Evolutionary conservation across 179 eudicot species (phyloP), one percentile per base, ranked within the genome.

Genomic region (Beta lomatogona): DNA sequence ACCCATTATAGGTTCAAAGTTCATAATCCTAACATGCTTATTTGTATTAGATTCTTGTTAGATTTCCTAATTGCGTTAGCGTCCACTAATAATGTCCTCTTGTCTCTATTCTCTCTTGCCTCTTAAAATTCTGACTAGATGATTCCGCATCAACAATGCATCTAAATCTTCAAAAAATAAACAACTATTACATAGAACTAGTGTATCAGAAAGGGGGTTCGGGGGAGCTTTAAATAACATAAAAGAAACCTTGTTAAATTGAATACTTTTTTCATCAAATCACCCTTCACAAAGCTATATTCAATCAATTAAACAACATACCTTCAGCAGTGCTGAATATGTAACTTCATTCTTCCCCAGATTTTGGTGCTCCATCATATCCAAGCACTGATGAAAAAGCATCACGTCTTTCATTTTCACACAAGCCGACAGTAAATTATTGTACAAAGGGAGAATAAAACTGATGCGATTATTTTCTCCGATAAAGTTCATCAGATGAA

Each of bases 251-350:
- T 69, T 41, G 53, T 69, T 44, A 69, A 41, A 44, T 41, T 69
- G n/a, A 16, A 14, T 15, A 52, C 9, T 73, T 10, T 14, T 28
- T 25, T 55, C 2, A 73, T 52, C 31, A 50, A 69, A 72, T 52
- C 58, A 46, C n/a, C 44, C 59, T 21, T 14, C 75, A 73, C 67
- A 46, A 78, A 78, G 41, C 19, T n/a, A 18, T 0, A 22, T 9
- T 19, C 50, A 36, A 44, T 36, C 65, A 79, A 59, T 22, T 45
- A 61, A 3, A 71, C 70, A 71, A 79, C 86, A 82, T 78, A 94
- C 98, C 99, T 94, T 88, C 82, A 96, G 97, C 88, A 94, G 99
- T 77, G 85, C 78, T 59, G 80, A n/a, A 82, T 91, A 93, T 45
- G 98, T 94, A 46, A 84, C 71, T 82, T 90, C 93, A 90, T 91